Base-by-base conservation (phyloP, 306 rosid genomes). In the Prunus mira region DNA sequence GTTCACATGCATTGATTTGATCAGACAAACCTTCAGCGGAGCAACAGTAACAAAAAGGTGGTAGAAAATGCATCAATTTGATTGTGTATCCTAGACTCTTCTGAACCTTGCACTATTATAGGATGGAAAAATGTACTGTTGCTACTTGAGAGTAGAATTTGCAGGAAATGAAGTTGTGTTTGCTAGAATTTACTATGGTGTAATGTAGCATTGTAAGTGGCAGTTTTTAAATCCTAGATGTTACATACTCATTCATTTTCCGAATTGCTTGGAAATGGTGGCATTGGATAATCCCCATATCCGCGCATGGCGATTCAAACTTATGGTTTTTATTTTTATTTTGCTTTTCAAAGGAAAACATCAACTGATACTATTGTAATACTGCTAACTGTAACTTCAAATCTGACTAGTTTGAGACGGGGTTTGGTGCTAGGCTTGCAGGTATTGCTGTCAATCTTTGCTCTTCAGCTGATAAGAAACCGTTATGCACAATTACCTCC, bases 391-490 rank as follows among this genome's bases (percentile, higher is more conserved):
- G 56, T 15, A 56, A 34, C 54, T 43, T 58, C 15, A 3, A 43
- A 14, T 24, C 56, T 24, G 19, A 0, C 67, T 28, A 69, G 28
- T 28, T 27, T 55, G 51, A n/a, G 46, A 32, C 34, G 63, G 14
- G 38, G 15, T 71, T 41, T 38, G 50, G 68, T 71, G 75, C 51
- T 73, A 60, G 46, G 11, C 28, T 5, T 60, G 69, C 77, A 73
- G 77, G 58, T 12, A 10, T 24, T 73, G 28, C 69, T 10, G 46
- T 56, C 15, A 25, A 9, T 58, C 50, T 0, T 58, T 45, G 25
- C 57, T 5, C 68, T 43, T 47, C 7, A 28, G 18, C 41, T 15
- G 41, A 54, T 69, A 13, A 50, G 46, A 41, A 27, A 20, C 61
- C 28, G 47, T 3, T 5, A 41, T 8, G 76, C 54, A 17, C 19